Evolutionary conservation across 371 early-diverging fungal genomes (phyloP).

Genomic region (Mucor mucedo): DNA sequence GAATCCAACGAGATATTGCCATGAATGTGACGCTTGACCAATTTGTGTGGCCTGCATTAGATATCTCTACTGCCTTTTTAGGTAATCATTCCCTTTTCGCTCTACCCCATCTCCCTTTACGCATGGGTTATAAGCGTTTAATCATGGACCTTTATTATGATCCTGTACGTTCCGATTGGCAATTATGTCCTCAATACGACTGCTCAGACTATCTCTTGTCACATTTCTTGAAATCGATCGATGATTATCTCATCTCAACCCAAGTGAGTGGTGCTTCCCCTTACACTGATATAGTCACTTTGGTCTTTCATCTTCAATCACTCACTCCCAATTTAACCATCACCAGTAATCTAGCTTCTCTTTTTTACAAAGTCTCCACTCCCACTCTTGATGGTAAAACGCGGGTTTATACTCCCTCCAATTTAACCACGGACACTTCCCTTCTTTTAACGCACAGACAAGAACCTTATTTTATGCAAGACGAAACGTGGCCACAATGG

Average conservation of each 20-base stretch:
- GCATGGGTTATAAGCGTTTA: constrained; percentile 46
- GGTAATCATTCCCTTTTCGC: constrained; percentile 32
- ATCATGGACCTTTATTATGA: constrained; percentile 50
- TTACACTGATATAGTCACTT: constrained; percentile 29
- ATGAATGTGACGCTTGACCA: constrained; percentile 46
- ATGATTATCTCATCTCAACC: constrained; percentile 28
- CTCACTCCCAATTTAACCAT: not conserved
- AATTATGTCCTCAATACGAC: constrained; percentile 37
- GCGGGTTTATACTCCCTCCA: constrained; percentile 24
- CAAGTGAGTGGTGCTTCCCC: constrained; percentile 14
- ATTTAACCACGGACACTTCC: constrained; percentile 12
- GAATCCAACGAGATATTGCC: constrained; percentile 50
- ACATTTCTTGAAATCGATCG: not conserved
- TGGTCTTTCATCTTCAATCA: constrained; percentile 39
- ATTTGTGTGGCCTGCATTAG: constrained; percentile 47
- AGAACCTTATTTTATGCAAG: constrained; percentile 8
- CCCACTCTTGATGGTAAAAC: not conserved
- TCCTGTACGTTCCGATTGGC: constrained; percentile 30
- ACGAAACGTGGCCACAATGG: constrained; percentile 41
- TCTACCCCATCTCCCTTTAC: constrained; percentile 22
- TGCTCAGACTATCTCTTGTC: not conserved
- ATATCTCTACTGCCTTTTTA: constrained; percentile 41
- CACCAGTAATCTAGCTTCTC: not conserved
- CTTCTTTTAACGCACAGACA: not conserved
- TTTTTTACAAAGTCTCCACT: not conserved